Base-by-base conservation (phyloP, 352 stramenopile genomes). In the Pythium volutum region DNA sequence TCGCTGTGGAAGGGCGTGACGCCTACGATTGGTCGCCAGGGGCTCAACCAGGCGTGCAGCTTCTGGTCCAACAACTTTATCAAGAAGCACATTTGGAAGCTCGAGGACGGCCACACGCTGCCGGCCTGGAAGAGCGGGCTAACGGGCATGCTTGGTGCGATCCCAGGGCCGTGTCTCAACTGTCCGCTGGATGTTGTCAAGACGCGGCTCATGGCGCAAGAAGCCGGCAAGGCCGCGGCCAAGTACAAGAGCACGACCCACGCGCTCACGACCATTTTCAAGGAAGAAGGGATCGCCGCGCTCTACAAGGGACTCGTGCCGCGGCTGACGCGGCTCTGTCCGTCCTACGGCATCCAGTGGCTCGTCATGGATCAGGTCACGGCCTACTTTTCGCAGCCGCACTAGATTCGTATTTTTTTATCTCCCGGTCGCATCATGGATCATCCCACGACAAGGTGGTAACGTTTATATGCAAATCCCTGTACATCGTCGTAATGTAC, bases 251-350 rank as follows among this genome's bases (percentile, higher is more conserved):
- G 95, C 53, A 91, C 98, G 67, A 47, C 95, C 29, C 87, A 98
- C 61, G 92, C 84, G 29, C 91, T 97, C 67, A 63, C 76, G 33
- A 62, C 97, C 33, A 98, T 99, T 66, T 75, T 92, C 14, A 88
- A 92, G 67, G 96, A 99, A 64, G 97, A 99, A 69, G 96, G 97
- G 48, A 67, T 98, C 7, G 29, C 73, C 5, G 95, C 96, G 26
- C 79, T 99, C 38, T 99, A 97, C 91, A 99, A 98, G 79, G 97
- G 97, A 26, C 93, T 99, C 16, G 96, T 97, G 47, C 97, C 97
- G 38, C 85, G 96, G 45, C 82, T 99, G 59, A 84, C 97, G 71
- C 84, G 97, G 72, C 66, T 94, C 55, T 92, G 82, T 48, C 85
- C 85, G 55, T 92, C 82, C 26, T 92, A 94, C 69, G 85, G 82